A percentile compares a stretch with the other conserved stretches of the same genome.
phyloP scores from a whole-genome alignment of 2,329 filamentous ascomycete species.

The Geosmithia flava region DNA sequence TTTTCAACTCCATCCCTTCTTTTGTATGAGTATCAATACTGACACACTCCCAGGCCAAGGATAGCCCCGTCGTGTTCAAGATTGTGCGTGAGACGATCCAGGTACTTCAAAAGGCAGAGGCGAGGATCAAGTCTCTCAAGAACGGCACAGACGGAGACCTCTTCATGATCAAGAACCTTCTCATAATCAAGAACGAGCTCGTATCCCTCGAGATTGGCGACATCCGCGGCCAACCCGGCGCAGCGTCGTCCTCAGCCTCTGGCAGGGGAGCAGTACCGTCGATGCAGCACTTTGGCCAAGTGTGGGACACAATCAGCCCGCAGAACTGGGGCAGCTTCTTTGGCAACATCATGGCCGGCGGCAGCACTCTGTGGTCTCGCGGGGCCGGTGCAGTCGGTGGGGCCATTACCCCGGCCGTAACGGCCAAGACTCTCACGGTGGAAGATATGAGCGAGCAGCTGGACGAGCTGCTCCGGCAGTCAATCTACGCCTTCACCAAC shows the following conservation, averaged over 20 bases:
- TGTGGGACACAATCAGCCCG: slow-evolving; percentile 50
- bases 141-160: slow-evolving; percentile 62
- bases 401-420: slow-evolving; percentile 13
- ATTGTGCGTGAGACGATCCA: slow-evolving; percentile 86
- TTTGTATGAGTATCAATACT: background rate
- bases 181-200: slow-evolving; percentile 91
- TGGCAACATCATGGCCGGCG: slow-evolving; percentile 33
- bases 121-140: slow-evolving; percentile 52
- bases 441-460: slow-evolving; percentile 54
- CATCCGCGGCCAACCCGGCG: slow-evolving; percentile 33
- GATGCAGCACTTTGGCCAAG: slow-evolving; percentile 51
- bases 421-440: slow-evolving; percentile 26
- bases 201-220: slow-evolving; percentile 88
- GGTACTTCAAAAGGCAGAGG: slow-evolving; percentile 67
- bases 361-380: slow-evolving; percentile 37
- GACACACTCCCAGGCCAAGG: slow-evolving; percentile 18
- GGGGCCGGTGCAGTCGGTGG: slow-evolving; percentile 5
- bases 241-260: slow-evolving; percentile 2
- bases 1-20: background rate
- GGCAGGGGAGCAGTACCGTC: slow-evolving; percentile 6
- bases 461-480: slow-evolving; percentile 48
- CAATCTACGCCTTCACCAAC: slow-evolving; percentile 51
- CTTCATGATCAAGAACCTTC: slow-evolving; percentile 88
- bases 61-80: slow-evolving; percentile 44
- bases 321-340: slow-evolving; percentile 48